phyloP scores from a whole-genome alignment of 2,329 filamentous ascomycete genomes.

The Penicillium sclerotiorum region DNA sequence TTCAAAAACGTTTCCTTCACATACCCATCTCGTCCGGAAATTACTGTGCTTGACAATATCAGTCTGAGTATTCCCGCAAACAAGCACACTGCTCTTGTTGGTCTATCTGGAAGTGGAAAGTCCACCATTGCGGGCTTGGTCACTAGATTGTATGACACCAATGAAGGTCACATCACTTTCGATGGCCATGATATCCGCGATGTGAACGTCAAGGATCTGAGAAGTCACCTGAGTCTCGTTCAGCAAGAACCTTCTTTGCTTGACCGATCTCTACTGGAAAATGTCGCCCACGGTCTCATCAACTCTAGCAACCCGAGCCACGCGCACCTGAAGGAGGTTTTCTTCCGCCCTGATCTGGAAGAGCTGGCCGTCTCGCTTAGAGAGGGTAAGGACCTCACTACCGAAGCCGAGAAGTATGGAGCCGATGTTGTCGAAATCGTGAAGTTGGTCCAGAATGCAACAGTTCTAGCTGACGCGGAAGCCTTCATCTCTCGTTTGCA shows the following conservation, averaged over 20 bases:
- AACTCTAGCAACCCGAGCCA: conserved; percentile 32
- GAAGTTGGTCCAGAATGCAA: conserved; percentile 41
- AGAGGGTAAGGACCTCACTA: conserved; percentile 52
- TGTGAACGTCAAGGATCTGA: conserved; percentile 52
- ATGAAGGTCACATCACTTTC: conserved; percentile 64
- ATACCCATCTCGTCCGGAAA: conserved; percentile 35
- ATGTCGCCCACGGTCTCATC: conserved; percentile 49
- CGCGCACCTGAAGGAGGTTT: conserved; percentile 25
- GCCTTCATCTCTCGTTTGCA: conserved; percentile 25
- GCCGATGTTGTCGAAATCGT: conserved; percentile 56
- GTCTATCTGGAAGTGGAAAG: conserved; percentile 59
- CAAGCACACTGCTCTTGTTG: conserved; percentile 57
- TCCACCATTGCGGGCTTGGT: conserved; percentile 66
- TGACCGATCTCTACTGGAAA: conserved; percentile 25
- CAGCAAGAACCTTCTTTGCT: conserved; percentile 28
- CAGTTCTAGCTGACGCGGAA: conserved; percentile 61
- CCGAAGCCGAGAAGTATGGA: conserved; percentile 49
- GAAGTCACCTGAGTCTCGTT: conserved; percentile 27
- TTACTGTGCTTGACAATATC: conserved; percentile 31
- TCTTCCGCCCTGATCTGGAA: conserved; percentile 55
- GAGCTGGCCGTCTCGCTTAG: conserved; percentile 49
- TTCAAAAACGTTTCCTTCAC: conserved; percentile 40
- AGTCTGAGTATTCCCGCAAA: conserved; percentile 40
- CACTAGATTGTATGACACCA: conserved; percentile 67
- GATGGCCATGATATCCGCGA: conserved; percentile 63